Evolutionary conservation across 257 asterid genomes (phyloP).

Genomic region (Lantana camara): DNA sequence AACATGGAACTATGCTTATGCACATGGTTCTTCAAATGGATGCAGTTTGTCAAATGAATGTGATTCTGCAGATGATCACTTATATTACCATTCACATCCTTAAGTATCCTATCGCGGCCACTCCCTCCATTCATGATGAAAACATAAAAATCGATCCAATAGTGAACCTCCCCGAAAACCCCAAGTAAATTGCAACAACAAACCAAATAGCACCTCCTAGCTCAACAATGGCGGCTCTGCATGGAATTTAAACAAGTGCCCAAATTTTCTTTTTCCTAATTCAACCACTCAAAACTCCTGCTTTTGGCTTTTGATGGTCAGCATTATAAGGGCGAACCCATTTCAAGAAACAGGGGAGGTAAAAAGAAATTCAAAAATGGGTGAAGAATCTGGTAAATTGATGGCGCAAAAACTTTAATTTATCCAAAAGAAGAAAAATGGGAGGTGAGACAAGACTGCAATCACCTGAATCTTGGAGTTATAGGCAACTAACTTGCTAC

Average conservation of each 20-base stretch:
- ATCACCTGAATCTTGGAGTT: slow-evolving; percentile 67
- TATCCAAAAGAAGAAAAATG: slow-evolving; percentile 22
- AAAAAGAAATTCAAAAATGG: slow-evolving; percentile 5
- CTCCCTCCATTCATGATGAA: slow-evolving; percentile 60
- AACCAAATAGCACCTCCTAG: slow-evolving; percentile 9
- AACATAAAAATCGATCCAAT: slow-evolving; percentile 26
- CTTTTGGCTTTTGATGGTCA: slow-evolving; percentile 6
- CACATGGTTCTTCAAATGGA: slow-evolving; percentile 76
- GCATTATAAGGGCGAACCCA: slow-evolving; percentile 1
- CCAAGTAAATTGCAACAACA: slow-evolving; percentile 26
- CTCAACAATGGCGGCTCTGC: not conserved
- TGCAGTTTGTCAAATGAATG: slow-evolving; percentile 73
- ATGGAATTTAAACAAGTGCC: slow-evolving; percentile 5
- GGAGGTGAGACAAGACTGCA: slow-evolving; percentile 31
- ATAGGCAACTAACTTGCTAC: slow-evolving; percentile 40
- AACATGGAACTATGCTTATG: slow-evolving; percentile 67
- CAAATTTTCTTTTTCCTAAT: slow-evolving; percentile 17
- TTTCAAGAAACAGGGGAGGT: slow-evolving; percentile 22
- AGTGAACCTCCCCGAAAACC: slow-evolving; percentile 26
- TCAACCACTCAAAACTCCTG: slow-evolving; percentile 13
- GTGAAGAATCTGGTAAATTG: slow-evolving; percentile 22
- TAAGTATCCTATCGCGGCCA: slow-evolving; percentile 57
- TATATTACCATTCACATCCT: slow-evolving; percentile 62
- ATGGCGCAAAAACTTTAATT: slow-evolving; percentile 13
- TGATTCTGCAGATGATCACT: slow-evolving; percentile 67